phyloP scores from a whole-genome alignment of 2,329 filamentous ascomycete species.

The Pseudopithomyces chartarum region DNA sequence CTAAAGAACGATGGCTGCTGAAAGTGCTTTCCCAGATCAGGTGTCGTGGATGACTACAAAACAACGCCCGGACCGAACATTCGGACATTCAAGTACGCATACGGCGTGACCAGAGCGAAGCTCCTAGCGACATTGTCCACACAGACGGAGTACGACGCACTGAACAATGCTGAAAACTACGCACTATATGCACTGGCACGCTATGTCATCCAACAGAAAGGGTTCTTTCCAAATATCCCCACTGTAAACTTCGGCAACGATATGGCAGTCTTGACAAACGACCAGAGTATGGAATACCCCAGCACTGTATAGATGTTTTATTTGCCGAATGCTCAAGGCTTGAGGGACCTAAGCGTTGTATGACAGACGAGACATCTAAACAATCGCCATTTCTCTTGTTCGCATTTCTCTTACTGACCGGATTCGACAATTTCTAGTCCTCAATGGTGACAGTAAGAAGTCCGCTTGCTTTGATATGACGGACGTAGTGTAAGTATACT shows the following conservation, averaged over 20 bases:
- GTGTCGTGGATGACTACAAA: constrained; percentile 33
- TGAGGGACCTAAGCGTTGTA: too few relatives aligned
- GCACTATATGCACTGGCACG: constrained; percentile 39
- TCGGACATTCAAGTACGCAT: constrained; percentile 37
- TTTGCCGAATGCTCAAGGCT: too few relatives aligned
- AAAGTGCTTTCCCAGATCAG: constrained; percentile 15
- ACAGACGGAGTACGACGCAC: constrained; percentile 38
- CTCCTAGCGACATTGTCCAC: constrained; percentile 35
- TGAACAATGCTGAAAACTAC: constrained; percentile 43
- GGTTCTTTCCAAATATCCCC: constrained; percentile 37
- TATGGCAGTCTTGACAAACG: constrained; percentile 35
- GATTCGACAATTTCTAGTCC: constrained; percentile 10
- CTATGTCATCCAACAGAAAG: constrained; percentile 34
- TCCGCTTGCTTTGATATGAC: constrained; percentile 34
- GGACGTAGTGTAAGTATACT: constrained; percentile 34
- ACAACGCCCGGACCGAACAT: constrained; percentile 24
- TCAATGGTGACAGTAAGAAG: constrained; percentile 34
- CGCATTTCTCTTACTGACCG: too few relatives aligned
- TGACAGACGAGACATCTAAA: too few relatives aligned
- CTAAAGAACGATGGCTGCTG: too few relatives aligned
- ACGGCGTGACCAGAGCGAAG: constrained; percentile 40
- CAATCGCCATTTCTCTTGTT: too few relatives aligned
- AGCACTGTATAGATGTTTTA: too few relatives aligned
- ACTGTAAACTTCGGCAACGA: constrained; percentile 39
- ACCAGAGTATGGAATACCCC: constrained; percentile 15